Conservation (phyloP, 371 early-diverging fungal species). For the Actinomortierella wolfii region DNA sequence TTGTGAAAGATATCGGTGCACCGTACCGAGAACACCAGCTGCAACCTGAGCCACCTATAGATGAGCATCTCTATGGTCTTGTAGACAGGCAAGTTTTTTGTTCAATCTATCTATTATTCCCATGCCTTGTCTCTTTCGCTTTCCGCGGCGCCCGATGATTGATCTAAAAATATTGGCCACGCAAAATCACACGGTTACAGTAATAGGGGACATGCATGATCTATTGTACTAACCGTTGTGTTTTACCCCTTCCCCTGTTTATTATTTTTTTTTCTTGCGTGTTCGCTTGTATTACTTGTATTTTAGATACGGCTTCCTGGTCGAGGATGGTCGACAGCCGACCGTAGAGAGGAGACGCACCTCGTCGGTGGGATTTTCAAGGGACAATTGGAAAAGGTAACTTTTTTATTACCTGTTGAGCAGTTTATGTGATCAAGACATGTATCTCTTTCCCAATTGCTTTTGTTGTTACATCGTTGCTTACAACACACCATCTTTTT, state of each 20-base stretch:
- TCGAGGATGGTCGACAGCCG: constrained; percentile 40
- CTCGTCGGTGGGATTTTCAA: not conserved
- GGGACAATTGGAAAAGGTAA: not conserved
- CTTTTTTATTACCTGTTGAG: too few relatives aligned
- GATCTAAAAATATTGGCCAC: not conserved
- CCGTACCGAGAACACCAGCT: constrained; percentile 10
- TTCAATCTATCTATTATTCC: not conserved
- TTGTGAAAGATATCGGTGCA: constrained; percentile 37
- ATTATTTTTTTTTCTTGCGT: not conserved
- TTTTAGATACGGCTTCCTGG: constrained; percentile 40
- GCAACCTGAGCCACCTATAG: constrained; percentile 6
- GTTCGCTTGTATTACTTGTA: not conserved
- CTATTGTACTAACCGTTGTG: not conserved
- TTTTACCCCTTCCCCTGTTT: not conserved
- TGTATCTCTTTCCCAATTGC: too few relatives aligned
- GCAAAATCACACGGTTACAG: not conserved
- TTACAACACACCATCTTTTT: too few relatives aligned
- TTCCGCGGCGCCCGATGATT: not conserved
- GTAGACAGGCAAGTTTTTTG: constrained; percentile 29
- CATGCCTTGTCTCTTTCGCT: not conserved
- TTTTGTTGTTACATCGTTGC: too few relatives aligned
- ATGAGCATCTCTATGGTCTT: constrained; percentile 34
- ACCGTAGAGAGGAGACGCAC: constrained; percentile 17
- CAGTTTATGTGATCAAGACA: too few relatives aligned
- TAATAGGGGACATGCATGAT: not conserved